Conservation (phyloP, 2,329 filamentous ascomycete species). For the Drechslerella coelobrocha region DNA sequence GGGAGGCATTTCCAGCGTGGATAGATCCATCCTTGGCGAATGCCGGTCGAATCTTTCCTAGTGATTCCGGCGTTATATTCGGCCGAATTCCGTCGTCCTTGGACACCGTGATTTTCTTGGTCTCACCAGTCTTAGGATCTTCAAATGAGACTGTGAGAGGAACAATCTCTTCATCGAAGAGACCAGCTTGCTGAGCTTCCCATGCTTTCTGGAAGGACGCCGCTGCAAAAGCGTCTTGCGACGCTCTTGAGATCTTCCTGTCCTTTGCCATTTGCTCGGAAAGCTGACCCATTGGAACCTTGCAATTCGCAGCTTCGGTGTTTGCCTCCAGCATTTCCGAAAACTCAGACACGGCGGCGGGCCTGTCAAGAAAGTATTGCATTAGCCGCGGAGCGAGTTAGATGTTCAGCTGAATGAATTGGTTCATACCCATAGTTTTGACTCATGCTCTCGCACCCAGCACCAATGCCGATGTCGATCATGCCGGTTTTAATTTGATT, state of each 20-base stretch:
- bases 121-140: slow-evolving; percentile 88
- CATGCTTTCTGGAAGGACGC: slow-evolving; percentile 87
- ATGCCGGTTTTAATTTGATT: slow-evolving; percentile 90
- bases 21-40: slow-evolving; percentile 92
- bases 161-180: slow-evolving; percentile 89
- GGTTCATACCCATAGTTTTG: slow-evolving; percentile 79
- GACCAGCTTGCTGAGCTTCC: slow-evolving; percentile 82
- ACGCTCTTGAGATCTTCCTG: slow-evolving; percentile 71
- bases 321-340: slow-evolving; percentile 83
- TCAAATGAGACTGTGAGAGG: slow-evolving; percentile 86
- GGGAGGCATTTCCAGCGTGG: slow-evolving; percentile 93
- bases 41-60: slow-evolving; percentile 88
- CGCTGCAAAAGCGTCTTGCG: slow-evolving; percentile 95
- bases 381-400: neutral
- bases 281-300: slow-evolving; percentile 92
- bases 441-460: slow-evolving; percentile 96
- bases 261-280: slow-evolving; percentile 96
- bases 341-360: slow-evolving; percentile 88
- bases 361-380: slow-evolving; percentile 61
- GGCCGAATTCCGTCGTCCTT: slow-evolving; percentile 86
- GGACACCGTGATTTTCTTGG: slow-evolving; percentile 79
- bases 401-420: too few species aligned
- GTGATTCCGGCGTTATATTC: slow-evolving; percentile 83
- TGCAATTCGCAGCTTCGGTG: slow-evolving; percentile 89
- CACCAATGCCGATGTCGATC: slow-evolving; percentile 93